A percentile compares a stretch with the other conserved stretches of the same genome.
These are phyloP conservation scores for Toxoplasma gondii DNA, from an alignment of 169 alveolate species.

Conservation along the genomic window DNA sequence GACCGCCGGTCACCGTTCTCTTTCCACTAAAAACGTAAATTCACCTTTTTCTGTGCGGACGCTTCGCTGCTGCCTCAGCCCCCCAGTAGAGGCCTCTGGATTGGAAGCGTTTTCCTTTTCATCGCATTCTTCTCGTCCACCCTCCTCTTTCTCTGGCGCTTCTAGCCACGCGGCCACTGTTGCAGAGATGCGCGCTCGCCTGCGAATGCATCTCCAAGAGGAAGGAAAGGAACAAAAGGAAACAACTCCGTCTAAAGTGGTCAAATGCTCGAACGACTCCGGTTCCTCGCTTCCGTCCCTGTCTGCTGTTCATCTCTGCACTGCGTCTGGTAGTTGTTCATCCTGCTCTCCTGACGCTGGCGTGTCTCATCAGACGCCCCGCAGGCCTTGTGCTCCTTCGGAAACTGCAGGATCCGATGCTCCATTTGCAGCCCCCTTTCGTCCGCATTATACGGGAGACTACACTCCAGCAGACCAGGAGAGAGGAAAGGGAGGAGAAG, in stretches of 20 bases:
- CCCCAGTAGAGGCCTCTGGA: not conserved
- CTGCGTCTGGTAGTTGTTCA: not conserved
- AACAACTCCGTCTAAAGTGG: too few species aligned
- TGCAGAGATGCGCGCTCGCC: not conserved
- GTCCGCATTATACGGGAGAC: too few species aligned
- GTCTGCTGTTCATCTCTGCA: not conserved
- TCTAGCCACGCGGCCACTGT: not conserved
- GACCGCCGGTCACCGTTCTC: not conserved
- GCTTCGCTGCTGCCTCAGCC: not conserved
- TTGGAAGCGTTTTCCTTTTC: not conserved
- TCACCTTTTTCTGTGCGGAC: not conserved
- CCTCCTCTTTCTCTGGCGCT: not conserved
- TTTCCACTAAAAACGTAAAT: not conserved
- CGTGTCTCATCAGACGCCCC: too few species aligned
- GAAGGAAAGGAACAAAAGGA: not conserved
- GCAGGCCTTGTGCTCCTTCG: too few species aligned
- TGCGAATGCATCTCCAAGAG: not conserved
- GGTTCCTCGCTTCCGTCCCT: not conserved
- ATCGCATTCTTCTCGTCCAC: not conserved
- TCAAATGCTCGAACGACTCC: too few species aligned
- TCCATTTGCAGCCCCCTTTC: too few species aligned
- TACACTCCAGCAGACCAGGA: too few species aligned
- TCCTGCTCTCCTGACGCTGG: not conserved
- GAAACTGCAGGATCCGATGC: too few species aligned
- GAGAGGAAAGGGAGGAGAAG: too few species aligned